Percentiles rank a stretch among this genome's conserved stretches.
These are phyloP conservation scores for Gossypium rotundifolium DNA, from an alignment of 345 rosid genomes.

Conservation along the genomic window DNA sequence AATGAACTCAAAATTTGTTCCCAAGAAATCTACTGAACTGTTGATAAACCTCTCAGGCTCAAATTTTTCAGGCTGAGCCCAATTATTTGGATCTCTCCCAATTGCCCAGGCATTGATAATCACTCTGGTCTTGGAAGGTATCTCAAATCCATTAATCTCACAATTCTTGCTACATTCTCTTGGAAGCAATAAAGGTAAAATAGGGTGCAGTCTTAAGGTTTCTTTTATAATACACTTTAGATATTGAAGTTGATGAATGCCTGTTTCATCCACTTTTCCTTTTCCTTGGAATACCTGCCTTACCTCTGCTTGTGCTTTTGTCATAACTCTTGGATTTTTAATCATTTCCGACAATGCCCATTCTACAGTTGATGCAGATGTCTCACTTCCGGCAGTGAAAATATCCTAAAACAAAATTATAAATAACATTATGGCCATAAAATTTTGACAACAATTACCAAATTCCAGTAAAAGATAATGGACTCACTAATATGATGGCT, in stretches of 20 bases:
- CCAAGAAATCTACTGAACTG: not conserved
- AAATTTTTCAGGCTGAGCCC: not conserved
- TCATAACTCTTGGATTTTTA: not conserved
- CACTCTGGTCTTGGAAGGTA: not conserved
- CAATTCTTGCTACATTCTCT: not conserved
- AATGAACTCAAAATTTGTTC: not conserved
- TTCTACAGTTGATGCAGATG: not conserved
- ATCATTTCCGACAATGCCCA: slow-evolving; percentile 3
- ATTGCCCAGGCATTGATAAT: not conserved
- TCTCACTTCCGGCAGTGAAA: slow-evolving; percentile 2
- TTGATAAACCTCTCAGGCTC: not conserved
- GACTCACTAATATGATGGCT: slow-evolving; percentile 2
- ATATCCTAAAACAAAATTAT: not conserved
- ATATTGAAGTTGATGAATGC: not conserved
- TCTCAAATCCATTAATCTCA: not conserved
- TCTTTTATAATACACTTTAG: not conserved
- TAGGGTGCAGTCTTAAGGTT: not conserved
- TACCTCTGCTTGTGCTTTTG: slow-evolving; percentile 10
- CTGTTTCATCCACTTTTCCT: not conserved
- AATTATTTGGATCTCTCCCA: not conserved
- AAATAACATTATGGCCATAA: not conserved
- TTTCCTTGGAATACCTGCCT: not conserved
- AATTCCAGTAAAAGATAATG: not conserved
- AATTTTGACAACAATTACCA: not conserved
- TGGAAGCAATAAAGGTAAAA: not conserved